Percentiles rank a stretch among this genome's conserved stretches.
phyloP scores from a whole-genome alignment of 2,329 filamentous ascomycete species.

The Aspergillaceae sp. region DNA sequence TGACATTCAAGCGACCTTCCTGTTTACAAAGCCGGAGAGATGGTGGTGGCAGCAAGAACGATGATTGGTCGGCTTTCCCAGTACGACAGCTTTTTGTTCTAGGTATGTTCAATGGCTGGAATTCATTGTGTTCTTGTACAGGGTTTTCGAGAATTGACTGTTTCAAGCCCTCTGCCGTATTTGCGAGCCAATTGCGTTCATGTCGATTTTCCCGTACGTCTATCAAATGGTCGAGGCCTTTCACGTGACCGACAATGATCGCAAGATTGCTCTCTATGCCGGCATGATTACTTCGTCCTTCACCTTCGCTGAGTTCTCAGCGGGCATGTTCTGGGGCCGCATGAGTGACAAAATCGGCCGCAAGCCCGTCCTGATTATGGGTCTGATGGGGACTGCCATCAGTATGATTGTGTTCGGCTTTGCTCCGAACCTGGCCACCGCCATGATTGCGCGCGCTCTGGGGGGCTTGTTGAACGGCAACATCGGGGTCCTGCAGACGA shows the following conservation, averaged over 20 bases:
- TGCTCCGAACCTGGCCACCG: slow-evolving; percentile 68
- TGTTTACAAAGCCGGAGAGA: slow-evolving; percentile 25
- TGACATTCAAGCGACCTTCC: slow-evolving; percentile 27
- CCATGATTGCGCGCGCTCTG: slow-evolving; percentile 76
- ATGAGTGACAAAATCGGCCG: slow-evolving; percentile 86
- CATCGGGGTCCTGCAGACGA: slow-evolving; percentile 90
- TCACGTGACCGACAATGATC: slow-evolving; percentile 67
- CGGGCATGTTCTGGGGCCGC: slow-evolving; percentile 85
- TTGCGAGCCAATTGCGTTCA: slow-evolving; percentile 97
- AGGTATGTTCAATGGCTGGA: slow-evolving; percentile 27
- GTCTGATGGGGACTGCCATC: slow-evolving; percentile 81
- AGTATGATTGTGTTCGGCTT: slow-evolving; percentile 94
- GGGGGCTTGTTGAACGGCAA: slow-evolving; percentile 93
- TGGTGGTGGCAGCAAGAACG: slow-evolving; percentile 12
- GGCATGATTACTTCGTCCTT: slow-evolving; percentile 96
- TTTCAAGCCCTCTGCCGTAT: slow-evolving; percentile 66
- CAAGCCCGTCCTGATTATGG: slow-evolving; percentile 83
- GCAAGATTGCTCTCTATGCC: slow-evolving; percentile 80
- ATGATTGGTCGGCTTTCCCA: slow-evolving; percentile 44
- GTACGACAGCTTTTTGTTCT: slow-evolving; percentile 47
- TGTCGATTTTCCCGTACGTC: slow-evolving; percentile 98
- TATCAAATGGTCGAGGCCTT: slow-evolving; percentile 97
- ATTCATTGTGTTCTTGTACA: not conserved
- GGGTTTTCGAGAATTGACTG: slow-evolving; percentile 6
- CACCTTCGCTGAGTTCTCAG: slow-evolving; percentile 89